Percentiles rank a stretch among this genome's conserved stretches.
Evolutionary conservation across 805 yeast genomes (phyloP).

Genomic region (Yamadazyma takamatsuzukensis): DNA sequence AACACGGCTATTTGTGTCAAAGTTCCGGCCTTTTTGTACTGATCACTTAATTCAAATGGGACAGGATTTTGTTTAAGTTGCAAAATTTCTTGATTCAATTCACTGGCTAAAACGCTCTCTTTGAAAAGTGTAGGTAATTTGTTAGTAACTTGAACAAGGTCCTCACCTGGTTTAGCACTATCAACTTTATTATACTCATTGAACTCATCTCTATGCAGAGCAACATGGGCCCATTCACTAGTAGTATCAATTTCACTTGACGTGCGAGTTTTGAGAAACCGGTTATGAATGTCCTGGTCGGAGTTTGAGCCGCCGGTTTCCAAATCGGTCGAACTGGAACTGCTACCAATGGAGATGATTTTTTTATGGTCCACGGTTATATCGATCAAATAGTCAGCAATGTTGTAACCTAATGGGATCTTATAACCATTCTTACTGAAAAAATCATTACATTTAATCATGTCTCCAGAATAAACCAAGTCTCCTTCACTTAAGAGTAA

Average conservation of each 20-base stretch:
- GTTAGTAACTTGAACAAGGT: constrained; percentile 18
- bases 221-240: constrained; percentile 83
- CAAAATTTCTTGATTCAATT: constrained; percentile 37
- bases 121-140: constrained; percentile 32
- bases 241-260: constrained; percentile 53
- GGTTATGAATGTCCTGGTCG: constrained; percentile 24
- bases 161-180: constrained; percentile 21
- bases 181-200: constrained; percentile 20
- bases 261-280: constrained; percentile 19
- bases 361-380: constrained; percentile 66
- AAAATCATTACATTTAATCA: constrained; percentile 68
- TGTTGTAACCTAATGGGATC: constrained; percentile 87
- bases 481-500: constrained; percentile 80
- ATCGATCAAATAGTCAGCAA: constrained; percentile 92
- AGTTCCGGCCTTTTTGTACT: constrained; percentile 53
- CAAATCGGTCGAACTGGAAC: constrained; percentile 9
- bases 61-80: constrained; percentile 21
- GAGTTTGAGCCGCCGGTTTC: constrained; percentile 10
- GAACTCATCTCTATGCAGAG: constrained; percentile 73
- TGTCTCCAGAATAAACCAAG: constrained; percentile 84
- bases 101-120: constrained; percentile 40
- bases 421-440: constrained; percentile 70
- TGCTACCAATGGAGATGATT: constrained; percentile 19
- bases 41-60: constrained; percentile 24
- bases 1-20: constrained; percentile 66